A percentile compares a stretch with the other conserved stretches of the same genome.
phyloP scores from a whole-genome alignment of 257 asterid species.

The Thymus mandschuricus region DNA sequence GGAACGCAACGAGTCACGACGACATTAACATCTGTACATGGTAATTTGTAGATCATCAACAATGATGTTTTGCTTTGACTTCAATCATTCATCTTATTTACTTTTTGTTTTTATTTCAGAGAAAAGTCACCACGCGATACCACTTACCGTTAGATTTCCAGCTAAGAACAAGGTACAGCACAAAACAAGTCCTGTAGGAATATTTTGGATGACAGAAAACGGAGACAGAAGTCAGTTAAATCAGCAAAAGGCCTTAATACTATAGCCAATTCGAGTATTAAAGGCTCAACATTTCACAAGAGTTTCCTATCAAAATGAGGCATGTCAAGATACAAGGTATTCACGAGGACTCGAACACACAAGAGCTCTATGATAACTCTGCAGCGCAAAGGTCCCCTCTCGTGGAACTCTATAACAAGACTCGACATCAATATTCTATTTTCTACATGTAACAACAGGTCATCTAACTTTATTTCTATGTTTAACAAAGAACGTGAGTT shows the following conservation, averaged over 20 bases:
- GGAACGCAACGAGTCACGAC: neutral
- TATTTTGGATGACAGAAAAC: neutral
- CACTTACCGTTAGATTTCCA: neutral
- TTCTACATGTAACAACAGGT: neutral
- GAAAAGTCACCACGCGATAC: neutral
- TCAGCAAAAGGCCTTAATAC: neutral
- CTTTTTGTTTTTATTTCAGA: conserved; percentile 4
- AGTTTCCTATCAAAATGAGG: neutral
- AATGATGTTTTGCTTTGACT: neutral
- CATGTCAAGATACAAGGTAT: conserved; percentile 4
- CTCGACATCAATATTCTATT: neutral
- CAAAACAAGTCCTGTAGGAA: conserved; percentile 11
- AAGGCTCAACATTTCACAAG: neutral
- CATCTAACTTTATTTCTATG: too few species aligned
- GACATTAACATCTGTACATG: neutral
- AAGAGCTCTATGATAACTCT: neutral
- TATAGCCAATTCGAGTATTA: neutral
- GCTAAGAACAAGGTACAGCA: conserved; percentile 6
- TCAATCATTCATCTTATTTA: neutral
- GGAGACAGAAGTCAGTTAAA: neutral
- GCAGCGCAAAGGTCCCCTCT: neutral
- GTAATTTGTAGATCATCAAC: neutral
- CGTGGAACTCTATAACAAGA: neutral
- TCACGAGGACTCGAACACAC: neutral
- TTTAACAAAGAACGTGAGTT: too few species aligned